A percentile compares a stretch with the other conserved stretches of the same genome.
Evolutionary conservation across 805 yeast genomes (phyloP).

Genomic region (Yamadazyma paraphyllophila): DNA sequence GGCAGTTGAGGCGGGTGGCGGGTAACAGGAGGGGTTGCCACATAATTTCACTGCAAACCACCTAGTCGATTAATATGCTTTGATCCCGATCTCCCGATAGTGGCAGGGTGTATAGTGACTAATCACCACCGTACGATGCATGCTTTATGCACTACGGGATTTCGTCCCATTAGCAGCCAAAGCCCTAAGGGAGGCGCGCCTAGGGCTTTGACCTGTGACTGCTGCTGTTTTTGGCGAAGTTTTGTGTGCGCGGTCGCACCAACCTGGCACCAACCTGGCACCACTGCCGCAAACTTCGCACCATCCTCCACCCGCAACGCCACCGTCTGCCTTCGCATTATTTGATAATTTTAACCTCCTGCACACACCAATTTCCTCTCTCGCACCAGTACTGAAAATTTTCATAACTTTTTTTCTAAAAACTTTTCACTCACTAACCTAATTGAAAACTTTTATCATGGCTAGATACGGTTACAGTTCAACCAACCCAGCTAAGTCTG

Average conservation of each 20-base stretch:
- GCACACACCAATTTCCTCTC: neutral
- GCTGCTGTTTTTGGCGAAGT: too few species aligned
- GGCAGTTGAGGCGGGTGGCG: neutral
- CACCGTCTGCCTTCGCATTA: neutral
- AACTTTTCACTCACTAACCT: slow-evolving; percentile 8
- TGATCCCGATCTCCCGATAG: neutral
- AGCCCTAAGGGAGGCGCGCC: too few species aligned
- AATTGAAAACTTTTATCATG: slow-evolving; percentile 44
- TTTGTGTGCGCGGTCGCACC: too few species aligned
- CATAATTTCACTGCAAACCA: too few species aligned
- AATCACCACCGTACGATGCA: neutral
- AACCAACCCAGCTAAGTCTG: slow-evolving; percentile 99
- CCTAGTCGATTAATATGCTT: too few species aligned
- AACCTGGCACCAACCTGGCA: neutral
- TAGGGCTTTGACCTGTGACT: neutral
- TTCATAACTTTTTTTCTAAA: slow-evolving; percentile 6
- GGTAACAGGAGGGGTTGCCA: neutral
- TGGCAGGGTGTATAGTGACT: neutral
- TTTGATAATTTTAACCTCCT: neutral
- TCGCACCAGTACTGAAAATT: slow-evolving; percentile 3
- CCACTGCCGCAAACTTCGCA: neutral
- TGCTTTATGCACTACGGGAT: neutral
- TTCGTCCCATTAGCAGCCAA: neutral
- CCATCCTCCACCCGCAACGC: neutral
- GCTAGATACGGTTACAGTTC: slow-evolving; percentile 99